These are phyloP conservation scores for Tinospora cordifolia DNA, from an alignment of 164 flowering plant genomes.

Conservation along the genomic window DNA sequence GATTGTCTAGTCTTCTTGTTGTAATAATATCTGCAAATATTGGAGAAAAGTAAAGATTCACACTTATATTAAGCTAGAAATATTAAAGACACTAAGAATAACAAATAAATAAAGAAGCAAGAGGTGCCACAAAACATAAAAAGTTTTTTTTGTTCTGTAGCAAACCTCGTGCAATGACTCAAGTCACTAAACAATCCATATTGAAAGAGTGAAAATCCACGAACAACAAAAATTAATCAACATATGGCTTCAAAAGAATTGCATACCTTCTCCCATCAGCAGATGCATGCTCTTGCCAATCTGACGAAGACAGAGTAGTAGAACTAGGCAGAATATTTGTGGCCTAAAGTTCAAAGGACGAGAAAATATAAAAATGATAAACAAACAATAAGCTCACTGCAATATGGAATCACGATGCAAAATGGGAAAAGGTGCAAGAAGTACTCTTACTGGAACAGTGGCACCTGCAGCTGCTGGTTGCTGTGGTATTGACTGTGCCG, in stretches of 20 bases:
- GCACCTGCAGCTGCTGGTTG: conserved; percentile 37
- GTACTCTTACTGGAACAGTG: conserved; percentile 29
- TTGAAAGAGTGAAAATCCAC: too few relatives aligned
- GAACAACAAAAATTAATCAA: neutral
- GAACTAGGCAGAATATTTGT: conserved; percentile 25
- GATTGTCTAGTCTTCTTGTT: conserved; percentile 77
- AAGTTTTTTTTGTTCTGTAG: neutral
- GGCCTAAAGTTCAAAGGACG: conserved; percentile 27
- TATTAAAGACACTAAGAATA: neutral
- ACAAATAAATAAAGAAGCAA: neutral
- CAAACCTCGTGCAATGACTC: neutral
- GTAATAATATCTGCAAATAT: conserved; percentile 65
- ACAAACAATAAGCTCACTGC: neutral
- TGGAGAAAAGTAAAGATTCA: conserved; percentile 2
- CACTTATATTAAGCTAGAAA: neutral
- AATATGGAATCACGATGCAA: neutral
- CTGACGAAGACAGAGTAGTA: conserved; percentile 49
- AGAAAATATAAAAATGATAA: conserved; percentile 2
- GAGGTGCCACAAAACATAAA: neutral
- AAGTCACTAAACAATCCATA: neutral
- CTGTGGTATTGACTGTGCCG: conserved; percentile 39
- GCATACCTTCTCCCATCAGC: conserved; percentile 83
- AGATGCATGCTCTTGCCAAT: conserved; percentile 93
- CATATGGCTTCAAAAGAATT: neutral
- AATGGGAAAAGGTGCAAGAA: neutral